phyloP scores from a whole-genome alignment of 768 basidiomycete genomes.

The Mycena rebaudengoi region DNA sequence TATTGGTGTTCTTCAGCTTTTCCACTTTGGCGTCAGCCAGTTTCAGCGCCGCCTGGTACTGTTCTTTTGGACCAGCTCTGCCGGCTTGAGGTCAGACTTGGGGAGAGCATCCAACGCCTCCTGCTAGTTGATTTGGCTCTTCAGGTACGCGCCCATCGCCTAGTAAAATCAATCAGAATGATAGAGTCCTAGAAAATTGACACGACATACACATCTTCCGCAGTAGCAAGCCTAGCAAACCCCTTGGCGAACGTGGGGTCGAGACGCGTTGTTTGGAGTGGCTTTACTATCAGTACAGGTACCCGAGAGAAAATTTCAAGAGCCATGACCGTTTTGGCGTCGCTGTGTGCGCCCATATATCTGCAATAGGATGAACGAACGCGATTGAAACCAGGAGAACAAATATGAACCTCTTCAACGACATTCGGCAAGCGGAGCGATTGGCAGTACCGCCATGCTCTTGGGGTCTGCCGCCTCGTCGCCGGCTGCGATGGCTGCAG shows the following conservation, averaged over 20 bases:
- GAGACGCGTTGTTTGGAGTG: constrained; percentile 29
- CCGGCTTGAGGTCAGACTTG: constrained; percentile 7
- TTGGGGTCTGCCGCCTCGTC: constrained; percentile 5
- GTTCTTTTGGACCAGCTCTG: constrained; percentile 16
- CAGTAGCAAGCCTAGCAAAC: constrained; percentile 21
- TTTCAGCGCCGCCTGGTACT: constrained; percentile 22
- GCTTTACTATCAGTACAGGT: background rate
- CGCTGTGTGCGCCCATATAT: constrained; percentile 22
- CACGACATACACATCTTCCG: constrained; percentile 25
- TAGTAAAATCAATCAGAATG: background rate
- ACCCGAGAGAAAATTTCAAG: background rate
- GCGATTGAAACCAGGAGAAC: background rate
- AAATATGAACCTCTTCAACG: constrained; percentile 20
- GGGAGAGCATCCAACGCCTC: constrained; percentile 22
- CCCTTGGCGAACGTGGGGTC: constrained; percentile 33
- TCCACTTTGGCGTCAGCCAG: background rate
- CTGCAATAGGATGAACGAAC: background rate
- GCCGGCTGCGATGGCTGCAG: constrained; percentile 15
- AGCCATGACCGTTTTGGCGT: constrained; percentile 30
- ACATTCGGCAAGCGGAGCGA: constrained; percentile 20
- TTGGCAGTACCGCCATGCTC: constrained; percentile 19
- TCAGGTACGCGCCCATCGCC: background rate
- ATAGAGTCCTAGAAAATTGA: background rate
- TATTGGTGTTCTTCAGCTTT: background rate
- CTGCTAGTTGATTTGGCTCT: constrained; percentile 21